phyloP scores from a whole-genome alignment of 2,329 filamentous ascomycete species.

The Neofusicoccum kwambonambiense region DNA sequence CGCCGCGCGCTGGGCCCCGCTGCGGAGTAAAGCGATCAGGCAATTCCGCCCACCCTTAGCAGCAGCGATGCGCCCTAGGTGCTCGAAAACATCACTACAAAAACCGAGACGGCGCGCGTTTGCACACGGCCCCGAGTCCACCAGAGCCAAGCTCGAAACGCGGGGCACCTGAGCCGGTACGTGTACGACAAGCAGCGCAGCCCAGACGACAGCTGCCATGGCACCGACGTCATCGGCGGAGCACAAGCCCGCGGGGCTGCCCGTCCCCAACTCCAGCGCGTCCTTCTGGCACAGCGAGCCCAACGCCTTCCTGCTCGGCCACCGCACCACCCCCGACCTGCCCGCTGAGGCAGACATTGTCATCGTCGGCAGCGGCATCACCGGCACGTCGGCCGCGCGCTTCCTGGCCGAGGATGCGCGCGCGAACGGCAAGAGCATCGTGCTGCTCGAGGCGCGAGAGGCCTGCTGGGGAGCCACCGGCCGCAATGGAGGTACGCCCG shows the following conservation, averaged over 20 bases:
- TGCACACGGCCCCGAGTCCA: no score
- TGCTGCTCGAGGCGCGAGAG: constrained; percentile 76
- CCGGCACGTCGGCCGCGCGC: constrained; percentile 69
- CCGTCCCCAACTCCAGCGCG: constrained; percentile 58
- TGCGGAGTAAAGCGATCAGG: constrained; percentile 11
- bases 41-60: background rate
- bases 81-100: background rate
- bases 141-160: background rate
- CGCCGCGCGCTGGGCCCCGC: background rate
- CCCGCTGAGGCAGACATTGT: constrained; percentile 64
- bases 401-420: constrained; percentile 53
- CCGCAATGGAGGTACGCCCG: constrained; percentile 35
- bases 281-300: constrained; percentile 76
- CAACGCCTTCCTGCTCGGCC: constrained; percentile 62
- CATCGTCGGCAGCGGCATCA: constrained; percentile 73
- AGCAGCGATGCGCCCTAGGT: background rate
- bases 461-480: constrained; percentile 82
- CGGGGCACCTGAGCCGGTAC: background rate
- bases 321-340: constrained; percentile 64
- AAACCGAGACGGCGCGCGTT: background rate
- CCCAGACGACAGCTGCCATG: background rate
- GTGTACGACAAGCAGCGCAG: background rate
- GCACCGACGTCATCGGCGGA: constrained; percentile 7
- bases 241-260: constrained; percentile 46
- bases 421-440: constrained; percentile 52